These are phyloP conservation scores for Crataegus laevigata DNA, from an alignment of 306 rosid species.

Conservation along the genomic window DNA sequence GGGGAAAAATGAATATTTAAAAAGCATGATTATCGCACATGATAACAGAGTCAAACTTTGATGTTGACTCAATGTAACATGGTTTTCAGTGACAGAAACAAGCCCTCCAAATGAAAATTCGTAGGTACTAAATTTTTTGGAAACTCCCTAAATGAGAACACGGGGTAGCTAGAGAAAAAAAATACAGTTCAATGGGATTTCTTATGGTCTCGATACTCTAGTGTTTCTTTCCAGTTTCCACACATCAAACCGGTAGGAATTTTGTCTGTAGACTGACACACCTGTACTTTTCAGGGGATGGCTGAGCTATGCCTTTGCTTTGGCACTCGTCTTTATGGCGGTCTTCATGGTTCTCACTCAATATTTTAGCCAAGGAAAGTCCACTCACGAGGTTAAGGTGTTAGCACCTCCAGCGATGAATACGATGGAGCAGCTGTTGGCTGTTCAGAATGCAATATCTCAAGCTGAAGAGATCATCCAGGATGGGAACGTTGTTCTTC, in stretches of 20 bases:
- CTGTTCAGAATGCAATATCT: conserved; percentile 76
- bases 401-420: conserved; percentile 74
- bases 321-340: conserved; percentile 38
- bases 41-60: background rate
- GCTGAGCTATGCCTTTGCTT: conserved; percentile 58
- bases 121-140: background rate
- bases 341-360: conserved; percentile 63
- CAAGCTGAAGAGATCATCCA: conserved; percentile 74
- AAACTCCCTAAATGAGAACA: background rate
- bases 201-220: background rate
- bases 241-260: conserved; percentile 1
- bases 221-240: background rate
- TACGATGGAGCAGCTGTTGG: conserved; percentile 92
- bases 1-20: background rate
- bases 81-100: background rate
- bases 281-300: conserved; percentile 63
- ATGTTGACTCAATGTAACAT: background rate
- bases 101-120: background rate
- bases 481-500: conserved; percentile 68
- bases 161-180: background rate
- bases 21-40: background rate
- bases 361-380: conserved; percentile 39
- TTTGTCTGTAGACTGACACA: background rate
- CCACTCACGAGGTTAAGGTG: conserved; percentile 60
- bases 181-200: background rate